phyloP scores from a whole-genome alignment of 177 flowering plant genomes.

The Tripterygium wilfordii region DNA sequence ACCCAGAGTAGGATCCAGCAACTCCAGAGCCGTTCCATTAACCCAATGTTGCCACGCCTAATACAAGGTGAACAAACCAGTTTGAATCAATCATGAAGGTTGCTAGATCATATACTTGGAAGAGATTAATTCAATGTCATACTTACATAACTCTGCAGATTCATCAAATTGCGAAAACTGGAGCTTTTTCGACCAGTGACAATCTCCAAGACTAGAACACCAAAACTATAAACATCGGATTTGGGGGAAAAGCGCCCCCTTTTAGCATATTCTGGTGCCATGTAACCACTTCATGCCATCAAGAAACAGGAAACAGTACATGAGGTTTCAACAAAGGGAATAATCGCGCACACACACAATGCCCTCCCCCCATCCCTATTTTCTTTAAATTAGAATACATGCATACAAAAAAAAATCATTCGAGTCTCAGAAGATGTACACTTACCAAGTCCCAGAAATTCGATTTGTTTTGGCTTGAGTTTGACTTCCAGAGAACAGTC shows the following conservation, averaged over 20 bases:
- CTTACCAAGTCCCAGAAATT: slow-evolving; percentile 2
- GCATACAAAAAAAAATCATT: no score
- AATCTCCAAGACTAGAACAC: slow-evolving; percentile 14
- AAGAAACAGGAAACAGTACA: background rate
- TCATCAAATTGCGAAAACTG: background rate
- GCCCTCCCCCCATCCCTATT: no score
- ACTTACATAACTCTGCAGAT: slow-evolving; percentile 15
- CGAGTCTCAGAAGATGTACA: background rate
- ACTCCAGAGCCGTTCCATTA: slow-evolving; percentile 13
- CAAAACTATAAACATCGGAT: slow-evolving; percentile 15
- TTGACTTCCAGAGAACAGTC: background rate
- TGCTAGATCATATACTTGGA: background rate
- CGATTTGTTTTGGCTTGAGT: background rate
- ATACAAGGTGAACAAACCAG: background rate
- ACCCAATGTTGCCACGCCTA: slow-evolving; percentile 17
- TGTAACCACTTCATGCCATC: slow-evolving; percentile 15
- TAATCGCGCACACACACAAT: no score
- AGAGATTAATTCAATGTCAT: background rate
- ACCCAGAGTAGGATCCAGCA: slow-evolving; percentile 9
- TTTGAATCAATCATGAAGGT: background rate
- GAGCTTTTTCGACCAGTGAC: slow-evolving; percentile 12
- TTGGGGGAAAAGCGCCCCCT: slow-evolving; percentile 14
- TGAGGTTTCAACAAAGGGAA: no score
- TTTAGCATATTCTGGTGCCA: slow-evolving; percentile 17
- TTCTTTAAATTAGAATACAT: no score